Conservation (phyloP, 495 filamentous ascomycete genomes). For the Hypoxylon fragiforme region DNA sequence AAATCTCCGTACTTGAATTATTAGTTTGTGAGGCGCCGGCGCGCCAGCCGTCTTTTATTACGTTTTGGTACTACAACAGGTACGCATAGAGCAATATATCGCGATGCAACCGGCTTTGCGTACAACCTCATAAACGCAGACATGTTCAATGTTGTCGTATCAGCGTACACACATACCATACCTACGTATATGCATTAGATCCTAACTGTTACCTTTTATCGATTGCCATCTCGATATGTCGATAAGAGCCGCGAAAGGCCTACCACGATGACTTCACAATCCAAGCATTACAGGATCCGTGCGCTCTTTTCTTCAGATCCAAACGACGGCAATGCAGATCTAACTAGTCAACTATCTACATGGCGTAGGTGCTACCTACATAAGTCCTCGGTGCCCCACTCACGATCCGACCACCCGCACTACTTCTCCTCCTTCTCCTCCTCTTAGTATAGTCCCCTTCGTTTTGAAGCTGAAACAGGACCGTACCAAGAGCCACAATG, state of each 20-base stretch:
- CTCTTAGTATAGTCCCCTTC: neutral
- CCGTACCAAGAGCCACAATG: neutral
- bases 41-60: conserved; percentile 19
- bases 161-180: too few species aligned
- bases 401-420: conserved; percentile 15
- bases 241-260: neutral
- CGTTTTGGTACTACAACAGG: conserved; percentile 17
- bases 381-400: conserved; percentile 24
- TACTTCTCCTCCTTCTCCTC: conserved; percentile 1
- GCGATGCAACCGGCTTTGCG: conserved; percentile 18
- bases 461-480: neutral
- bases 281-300: conserved; percentile 3
- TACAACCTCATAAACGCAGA: too few species aligned
- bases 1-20: conserved; percentile 7
- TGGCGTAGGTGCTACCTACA: neutral
- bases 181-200: too few species aligned
- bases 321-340: conserved; percentile 26
- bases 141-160: too few species aligned
- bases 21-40: conserved; percentile 12
- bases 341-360: conserved; percentile 9
- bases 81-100: conserved; percentile 26
- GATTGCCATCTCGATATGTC: conserved; percentile 6
- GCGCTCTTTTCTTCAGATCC: conserved; percentile 26
- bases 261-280: conserved; percentile 21
- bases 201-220: too few species aligned